Percentiles rank a stretch among this genome's conserved stretches.
Evolutionary conservation across 345 rosid species (phyloP).

Genomic region (Crucihimalaya himalaica): DNA sequence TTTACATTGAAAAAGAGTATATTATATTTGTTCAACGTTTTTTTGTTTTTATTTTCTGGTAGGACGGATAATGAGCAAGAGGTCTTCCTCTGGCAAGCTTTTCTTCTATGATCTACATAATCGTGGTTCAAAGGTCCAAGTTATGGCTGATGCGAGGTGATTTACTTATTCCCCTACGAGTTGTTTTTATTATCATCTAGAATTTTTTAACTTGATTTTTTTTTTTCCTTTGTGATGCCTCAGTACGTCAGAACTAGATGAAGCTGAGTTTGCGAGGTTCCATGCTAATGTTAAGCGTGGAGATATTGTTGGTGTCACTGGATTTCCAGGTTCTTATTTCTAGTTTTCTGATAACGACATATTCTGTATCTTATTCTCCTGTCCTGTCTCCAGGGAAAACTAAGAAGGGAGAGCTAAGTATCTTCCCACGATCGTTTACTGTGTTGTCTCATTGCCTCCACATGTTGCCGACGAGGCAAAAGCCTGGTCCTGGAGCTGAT

Average conservation of each 20-base stretch:
- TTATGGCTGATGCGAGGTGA: conserved; percentile 82
- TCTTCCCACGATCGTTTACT: conserved; percentile 59
- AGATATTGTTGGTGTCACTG: conserved; percentile 79
- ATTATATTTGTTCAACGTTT: not conserved
- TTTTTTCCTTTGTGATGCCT: conserved; percentile 13
- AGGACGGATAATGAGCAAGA: conserved; percentile 86
- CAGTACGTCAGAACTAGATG: conserved; percentile 69
- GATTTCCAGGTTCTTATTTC: conserved; percentile 75
- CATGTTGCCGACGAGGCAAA: conserved; percentile 66
- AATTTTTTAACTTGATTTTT: not conserved
- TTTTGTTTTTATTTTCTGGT: not conserved
- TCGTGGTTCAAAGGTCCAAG: conserved; percentile 67
- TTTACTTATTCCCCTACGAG: not conserved
- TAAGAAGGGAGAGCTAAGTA: conserved; percentile 75
- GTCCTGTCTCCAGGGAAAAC: conserved; percentile 59
- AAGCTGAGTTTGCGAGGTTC: conserved; percentile 58
- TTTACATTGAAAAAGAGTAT: not conserved
- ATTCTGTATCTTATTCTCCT: not conserved
- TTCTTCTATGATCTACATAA: conserved; percentile 79
- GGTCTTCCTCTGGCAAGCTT: conserved; percentile 75
- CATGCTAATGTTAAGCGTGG: conserved; percentile 79
- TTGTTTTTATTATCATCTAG: no score
- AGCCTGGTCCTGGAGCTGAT: conserved; percentile 28
- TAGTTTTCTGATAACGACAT: not conserved
- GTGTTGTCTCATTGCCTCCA: conserved; percentile 83